A percentile compares a stretch with the other conserved stretches of the same genome.
These are phyloP conservation scores for Dendrobium chrysotoxum DNA, from an alignment of 106 monocot genomes.

Conservation along the genomic window DNA sequence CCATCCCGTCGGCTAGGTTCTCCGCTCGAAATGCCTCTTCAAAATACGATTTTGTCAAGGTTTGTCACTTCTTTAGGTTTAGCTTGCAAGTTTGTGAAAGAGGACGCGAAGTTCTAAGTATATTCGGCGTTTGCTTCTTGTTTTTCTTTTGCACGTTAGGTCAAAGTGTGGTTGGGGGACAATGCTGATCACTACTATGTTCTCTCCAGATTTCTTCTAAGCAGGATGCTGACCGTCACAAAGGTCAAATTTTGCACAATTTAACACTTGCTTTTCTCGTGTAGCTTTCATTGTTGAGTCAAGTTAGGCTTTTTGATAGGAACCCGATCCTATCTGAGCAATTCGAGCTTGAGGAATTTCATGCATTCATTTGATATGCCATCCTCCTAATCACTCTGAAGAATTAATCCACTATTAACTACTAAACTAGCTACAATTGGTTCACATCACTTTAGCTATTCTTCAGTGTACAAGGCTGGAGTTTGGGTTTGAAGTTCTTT, in stretches of 20 bases:
- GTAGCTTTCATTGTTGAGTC: background rate
- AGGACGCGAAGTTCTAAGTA: background rate
- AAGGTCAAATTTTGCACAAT: slow-evolving; percentile 38
- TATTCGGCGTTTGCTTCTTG: background rate
- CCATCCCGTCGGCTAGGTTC: slow-evolving; percentile 18
- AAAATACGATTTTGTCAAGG: slow-evolving; percentile 99
- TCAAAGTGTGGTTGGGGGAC: slow-evolving; percentile 97
- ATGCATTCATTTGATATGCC: too few relatives aligned
- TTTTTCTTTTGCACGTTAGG: slow-evolving; percentile 25
- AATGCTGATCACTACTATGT: slow-evolving; percentile 99
- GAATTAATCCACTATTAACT: too few relatives aligned
- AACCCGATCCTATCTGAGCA: too few relatives aligned
- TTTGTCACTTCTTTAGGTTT: slow-evolving; percentile 1
- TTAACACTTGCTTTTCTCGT: background rate
- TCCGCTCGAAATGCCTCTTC: slow-evolving; percentile 84
- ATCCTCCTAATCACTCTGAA: too few relatives aligned
- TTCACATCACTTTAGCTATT: background rate
- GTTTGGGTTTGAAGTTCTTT: background rate
- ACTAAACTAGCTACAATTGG: too few relatives aligned
- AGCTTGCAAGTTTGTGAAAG: background rate
- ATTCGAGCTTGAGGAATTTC: too few relatives aligned
- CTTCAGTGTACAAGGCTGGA: background rate
- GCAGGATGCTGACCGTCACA: slow-evolving; percentile 96
- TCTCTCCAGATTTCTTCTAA: slow-evolving; percentile 88
- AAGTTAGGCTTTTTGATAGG: background rate